phyloP scores from a whole-genome alignment of 768 basidiomycete species.

The Trichaptum fuscoviolaceum region DNA sequence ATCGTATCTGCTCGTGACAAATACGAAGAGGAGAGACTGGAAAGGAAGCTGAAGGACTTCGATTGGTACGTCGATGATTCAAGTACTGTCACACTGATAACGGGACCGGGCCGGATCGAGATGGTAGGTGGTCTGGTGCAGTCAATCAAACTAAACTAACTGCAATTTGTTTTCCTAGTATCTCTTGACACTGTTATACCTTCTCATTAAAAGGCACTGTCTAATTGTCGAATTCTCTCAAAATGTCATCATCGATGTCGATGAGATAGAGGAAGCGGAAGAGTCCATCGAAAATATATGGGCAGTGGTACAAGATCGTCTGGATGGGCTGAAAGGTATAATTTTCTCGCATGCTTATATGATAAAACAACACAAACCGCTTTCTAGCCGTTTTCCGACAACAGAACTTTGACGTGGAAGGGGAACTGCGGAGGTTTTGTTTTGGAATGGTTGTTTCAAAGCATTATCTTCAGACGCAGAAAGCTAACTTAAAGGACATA shows the following conservation, averaged over 20 bases:
- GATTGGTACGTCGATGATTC: conserved; percentile 13
- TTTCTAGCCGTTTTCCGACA: background rate
- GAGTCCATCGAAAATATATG: background rate
- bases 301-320: background rate
- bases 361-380: background rate
- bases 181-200: background rate
- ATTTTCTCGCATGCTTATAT: background rate
- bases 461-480: background rate
- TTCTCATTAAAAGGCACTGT: background rate
- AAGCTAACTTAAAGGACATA: background rate
- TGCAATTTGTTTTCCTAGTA: background rate
- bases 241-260: background rate
- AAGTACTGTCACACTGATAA: conserved; percentile 9
- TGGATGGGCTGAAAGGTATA: background rate
- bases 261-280: background rate
- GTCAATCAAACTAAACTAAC: background rate
- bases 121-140: conserved; percentile 5
- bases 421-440: background rate
- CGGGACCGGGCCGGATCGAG: conserved; percentile 11
- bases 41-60: conserved; percentile 7
- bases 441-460: background rate
- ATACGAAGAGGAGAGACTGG: conserved; percentile 9
- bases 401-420: background rate
- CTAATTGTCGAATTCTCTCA: background rate
- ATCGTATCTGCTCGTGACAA: conserved; percentile 9